Conservation (phyloP, 2,329 filamentous ascomycete genomes). For the Alternaria ethzedia region DNA sequence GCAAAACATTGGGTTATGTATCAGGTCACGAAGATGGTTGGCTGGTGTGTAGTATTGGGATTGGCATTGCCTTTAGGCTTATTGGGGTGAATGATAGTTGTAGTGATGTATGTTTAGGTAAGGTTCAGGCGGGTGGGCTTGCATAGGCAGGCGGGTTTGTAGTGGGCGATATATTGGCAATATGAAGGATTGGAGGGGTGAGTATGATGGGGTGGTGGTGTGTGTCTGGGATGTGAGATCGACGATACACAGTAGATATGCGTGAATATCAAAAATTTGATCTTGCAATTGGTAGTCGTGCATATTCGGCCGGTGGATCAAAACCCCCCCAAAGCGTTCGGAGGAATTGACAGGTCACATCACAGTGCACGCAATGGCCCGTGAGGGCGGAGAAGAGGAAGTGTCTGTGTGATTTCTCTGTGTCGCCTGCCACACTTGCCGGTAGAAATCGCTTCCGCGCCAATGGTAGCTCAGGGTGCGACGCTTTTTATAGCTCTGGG, state of each 20-base stretch:
- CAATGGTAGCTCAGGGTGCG: slow-evolving; percentile 24
- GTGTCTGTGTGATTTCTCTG: slow-evolving; percentile 24
- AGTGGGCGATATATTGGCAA: slow-evolving; percentile 8
- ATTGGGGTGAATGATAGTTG: neutral
- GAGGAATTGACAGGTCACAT: neutral
- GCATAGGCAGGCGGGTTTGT: neutral
- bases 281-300: neutral
- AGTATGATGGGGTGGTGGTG: neutral
- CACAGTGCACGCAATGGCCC: slow-evolving; percentile 17
- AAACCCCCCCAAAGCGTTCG: neutral
- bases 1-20: neutral
- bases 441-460: slow-evolving; percentile 17
- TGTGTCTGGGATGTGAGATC: neutral
- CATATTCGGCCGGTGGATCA: slow-evolving; percentile 1
- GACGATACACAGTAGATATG: neutral
- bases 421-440: slow-evolving; percentile 27
- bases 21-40: neutral
- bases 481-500: slow-evolving; percentile 32
- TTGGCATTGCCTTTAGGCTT: neutral
- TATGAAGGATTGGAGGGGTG: slow-evolving; percentile 1
- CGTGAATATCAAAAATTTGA: neutral
- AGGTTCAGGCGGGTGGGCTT: neutral
- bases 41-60: neutral
- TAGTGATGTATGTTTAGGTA: neutral
- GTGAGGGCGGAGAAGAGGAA: slow-evolving; percentile 19